Conservation (phyloP, 148 eudicot genomes). For the Rhododendron henanense region DNA sequence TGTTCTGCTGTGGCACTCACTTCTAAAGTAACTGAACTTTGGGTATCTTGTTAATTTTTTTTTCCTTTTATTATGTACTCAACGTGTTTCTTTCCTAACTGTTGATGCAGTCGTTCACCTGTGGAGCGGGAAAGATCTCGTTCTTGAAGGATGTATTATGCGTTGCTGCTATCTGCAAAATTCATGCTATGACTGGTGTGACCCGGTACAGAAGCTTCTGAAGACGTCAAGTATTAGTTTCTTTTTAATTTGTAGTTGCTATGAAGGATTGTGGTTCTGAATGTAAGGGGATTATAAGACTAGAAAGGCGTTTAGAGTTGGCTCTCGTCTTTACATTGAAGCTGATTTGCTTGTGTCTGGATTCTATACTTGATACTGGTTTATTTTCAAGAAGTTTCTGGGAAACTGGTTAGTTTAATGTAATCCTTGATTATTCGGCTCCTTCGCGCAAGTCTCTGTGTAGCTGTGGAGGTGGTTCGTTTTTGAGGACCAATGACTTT, state of each 20-base stretch:
- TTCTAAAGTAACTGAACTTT: not conserved
- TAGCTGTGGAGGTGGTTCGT: not conserved
- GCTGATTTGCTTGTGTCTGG: not conserved
- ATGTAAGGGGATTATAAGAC: not conserved
- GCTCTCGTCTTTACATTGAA: not conserved
- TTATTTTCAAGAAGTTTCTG: not conserved
- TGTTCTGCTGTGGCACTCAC: not conserved
- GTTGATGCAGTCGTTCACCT: conserved; percentile 37
- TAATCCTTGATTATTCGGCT: not conserved
- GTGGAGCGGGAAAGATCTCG: conserved; percentile 35
- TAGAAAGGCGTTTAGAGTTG: not conserved
- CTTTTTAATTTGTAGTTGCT: not conserved
- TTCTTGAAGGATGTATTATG: conserved; percentile 20
- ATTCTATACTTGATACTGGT: not conserved
- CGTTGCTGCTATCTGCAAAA: not conserved
- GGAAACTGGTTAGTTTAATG: not conserved
- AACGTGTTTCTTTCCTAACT: not conserved
- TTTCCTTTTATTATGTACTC: not conserved
- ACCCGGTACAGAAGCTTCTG: not conserved
- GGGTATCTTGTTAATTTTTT: not conserved
- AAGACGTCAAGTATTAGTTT: not conserved
- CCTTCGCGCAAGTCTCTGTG: not conserved
- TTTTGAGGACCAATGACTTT: not conserved
- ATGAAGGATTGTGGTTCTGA: not conserved
- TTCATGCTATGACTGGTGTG: not conserved